Conservation (phyloP, 2,329 filamentous ascomycete genomes). For the Ophiostoma angusticollis region DNA sequence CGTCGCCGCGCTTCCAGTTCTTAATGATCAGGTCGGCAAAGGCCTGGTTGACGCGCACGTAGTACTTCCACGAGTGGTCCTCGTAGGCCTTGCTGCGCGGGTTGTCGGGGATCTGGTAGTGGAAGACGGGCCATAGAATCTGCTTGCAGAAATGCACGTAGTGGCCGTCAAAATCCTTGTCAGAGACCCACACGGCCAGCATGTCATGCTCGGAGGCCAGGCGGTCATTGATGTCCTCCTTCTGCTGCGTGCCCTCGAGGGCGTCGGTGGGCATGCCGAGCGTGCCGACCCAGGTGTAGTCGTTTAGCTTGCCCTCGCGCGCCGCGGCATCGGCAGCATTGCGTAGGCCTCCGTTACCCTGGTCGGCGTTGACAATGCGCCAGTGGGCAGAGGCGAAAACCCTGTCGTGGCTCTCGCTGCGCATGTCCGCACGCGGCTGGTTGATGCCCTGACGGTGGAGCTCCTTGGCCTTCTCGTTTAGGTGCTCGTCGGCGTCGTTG, state of each 20-base stretch:
- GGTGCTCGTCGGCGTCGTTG: conserved; percentile 49
- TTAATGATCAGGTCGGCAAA: conserved; percentile 84
- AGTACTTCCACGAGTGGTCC: conserved; percentile 93
- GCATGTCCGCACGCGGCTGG: conserved; percentile 36
- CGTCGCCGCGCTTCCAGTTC: conserved; percentile 87
- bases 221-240: conserved; percentile 69
- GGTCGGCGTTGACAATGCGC: conserved; percentile 71
- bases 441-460: conserved; percentile 44
- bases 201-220: conserved; percentile 73
- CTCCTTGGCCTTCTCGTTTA: conserved; percentile 42
- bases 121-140: conserved; percentile 94
- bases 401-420: conserved; percentile 53
- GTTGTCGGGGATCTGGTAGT: conserved; percentile 95
- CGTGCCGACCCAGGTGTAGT: conserved; percentile 84
- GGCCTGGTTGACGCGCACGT: conserved; percentile 80
- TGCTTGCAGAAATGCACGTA: conserved; percentile 96
- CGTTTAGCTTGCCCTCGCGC: conserved; percentile 53
- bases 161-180: conserved; percentile 88
- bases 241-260: conserved; percentile 59
- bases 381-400: conserved; percentile 70
- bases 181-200: conserved; percentile 71
- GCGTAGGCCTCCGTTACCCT: conserved; percentile 83
- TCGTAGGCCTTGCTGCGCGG: conserved; percentile 97
- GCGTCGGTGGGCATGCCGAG: conserved; percentile 89
- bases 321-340: conserved; percentile 75